Evolutionary conservation across 768 basidiomycete species (phyloP).

Genomic region (Galerina sulciceps): DNA sequence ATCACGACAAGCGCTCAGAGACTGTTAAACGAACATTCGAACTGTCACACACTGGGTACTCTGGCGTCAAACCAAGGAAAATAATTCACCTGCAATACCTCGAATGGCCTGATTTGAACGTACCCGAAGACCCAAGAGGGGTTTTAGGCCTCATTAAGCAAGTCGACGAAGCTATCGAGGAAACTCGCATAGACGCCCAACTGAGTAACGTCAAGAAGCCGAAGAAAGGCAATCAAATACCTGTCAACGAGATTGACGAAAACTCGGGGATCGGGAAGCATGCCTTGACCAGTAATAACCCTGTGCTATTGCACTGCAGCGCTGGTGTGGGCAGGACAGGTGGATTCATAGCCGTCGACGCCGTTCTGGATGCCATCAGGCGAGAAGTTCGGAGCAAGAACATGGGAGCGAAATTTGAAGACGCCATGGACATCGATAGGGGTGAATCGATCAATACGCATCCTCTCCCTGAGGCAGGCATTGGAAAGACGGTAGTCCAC

Average conservation of each 20-base stretch:
- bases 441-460: constrained; percentile 3
- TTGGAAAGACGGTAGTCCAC: constrained; percentile 25
- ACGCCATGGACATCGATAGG: constrained; percentile 36
- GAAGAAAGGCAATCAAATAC: constrained; percentile 14
- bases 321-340: constrained; percentile 97
- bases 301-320: constrained; percentile 86
- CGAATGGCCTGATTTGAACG: constrained; percentile 96
- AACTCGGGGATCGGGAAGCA: constrained; percentile 60
- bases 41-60: constrained; percentile 65
- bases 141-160: constrained; percentile 75
- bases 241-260: constrained; percentile 49
- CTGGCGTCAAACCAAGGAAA: constrained; percentile 60
- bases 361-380: constrained; percentile 76
- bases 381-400: constrained; percentile 50
- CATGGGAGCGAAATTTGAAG: constrained; percentile 2
- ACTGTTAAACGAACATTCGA: constrained; percentile 69
- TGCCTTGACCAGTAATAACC: constrained; percentile 51
- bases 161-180: constrained; percentile 54
- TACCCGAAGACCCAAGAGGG: constrained; percentile 81
- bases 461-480: neutral
- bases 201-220: constrained; percentile 4
- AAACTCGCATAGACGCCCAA: constrained; percentile 29
- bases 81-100: constrained; percentile 91
- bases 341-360: constrained; percentile 89
- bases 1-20: constrained; percentile 22